phyloP scores from a whole-genome alignment of 2,329 filamentous ascomycete species.

The Claviceps cyperi region DNA sequence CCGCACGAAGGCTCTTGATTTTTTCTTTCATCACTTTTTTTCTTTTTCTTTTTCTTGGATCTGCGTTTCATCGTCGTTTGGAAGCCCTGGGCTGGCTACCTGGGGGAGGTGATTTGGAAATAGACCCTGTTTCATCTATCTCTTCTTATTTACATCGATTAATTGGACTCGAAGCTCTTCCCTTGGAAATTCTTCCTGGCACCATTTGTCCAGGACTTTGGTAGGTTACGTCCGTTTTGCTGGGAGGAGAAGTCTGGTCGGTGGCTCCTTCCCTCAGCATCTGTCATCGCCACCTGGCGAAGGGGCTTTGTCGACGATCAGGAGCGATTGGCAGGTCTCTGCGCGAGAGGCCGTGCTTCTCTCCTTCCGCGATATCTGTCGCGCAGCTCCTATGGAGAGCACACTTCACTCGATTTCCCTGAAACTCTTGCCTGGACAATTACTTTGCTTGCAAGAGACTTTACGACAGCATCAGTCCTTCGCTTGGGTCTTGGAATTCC shows the following conservation, averaged over 20 bases:
- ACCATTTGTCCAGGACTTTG: background rate
- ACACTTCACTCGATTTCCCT: background rate
- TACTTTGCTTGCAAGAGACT: background rate
- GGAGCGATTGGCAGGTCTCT: background rate
- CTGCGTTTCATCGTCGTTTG: background rate
- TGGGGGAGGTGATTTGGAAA: background rate
- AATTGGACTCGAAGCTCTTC: no score
- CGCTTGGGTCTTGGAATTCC: background rate
- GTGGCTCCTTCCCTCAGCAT: conserved; percentile 2
- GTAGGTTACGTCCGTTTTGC: background rate
- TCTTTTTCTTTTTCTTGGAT: background rate
- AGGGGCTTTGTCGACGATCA: background rate
- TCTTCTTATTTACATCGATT: background rate
- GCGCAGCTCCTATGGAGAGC: background rate
- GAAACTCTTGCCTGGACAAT: background rate
- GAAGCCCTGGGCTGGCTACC: background rate
- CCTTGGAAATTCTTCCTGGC: background rate
- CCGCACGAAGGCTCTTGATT: background rate
- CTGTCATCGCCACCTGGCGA: background rate
- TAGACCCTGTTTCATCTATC: background rate
- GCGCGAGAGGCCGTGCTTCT: background rate
- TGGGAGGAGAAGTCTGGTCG: background rate
- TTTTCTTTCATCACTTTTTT: background rate
- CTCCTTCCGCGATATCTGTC: background rate
- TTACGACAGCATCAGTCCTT: background rate